phyloP scores from a whole-genome alignment of 2,329 filamentous ascomycete species.

The Aspergillus proliferans region DNA sequence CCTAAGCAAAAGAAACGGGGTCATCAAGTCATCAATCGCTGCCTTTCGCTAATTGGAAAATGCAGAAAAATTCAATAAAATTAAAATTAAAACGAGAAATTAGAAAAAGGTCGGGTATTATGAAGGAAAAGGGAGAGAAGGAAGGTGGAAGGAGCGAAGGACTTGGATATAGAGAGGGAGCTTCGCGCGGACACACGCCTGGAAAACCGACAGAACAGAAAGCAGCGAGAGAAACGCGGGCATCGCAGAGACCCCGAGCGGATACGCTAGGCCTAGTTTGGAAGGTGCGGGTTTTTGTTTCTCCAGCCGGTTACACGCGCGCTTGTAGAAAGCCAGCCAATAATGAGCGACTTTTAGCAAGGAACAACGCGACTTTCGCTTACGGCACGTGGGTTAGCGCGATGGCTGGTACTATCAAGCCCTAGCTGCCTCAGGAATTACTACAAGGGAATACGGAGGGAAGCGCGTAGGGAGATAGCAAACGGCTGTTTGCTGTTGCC shows the following conservation, averaged over 20 bases:
- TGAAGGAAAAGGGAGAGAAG: conserved; percentile 10
- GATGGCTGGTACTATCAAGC: neutral
- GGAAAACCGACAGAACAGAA: conserved; percentile 22
- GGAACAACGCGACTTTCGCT: neutral
- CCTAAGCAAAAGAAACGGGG: conserved; percentile 12
- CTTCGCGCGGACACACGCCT: conserved; percentile 27
- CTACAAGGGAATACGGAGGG: neutral
- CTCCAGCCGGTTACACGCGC: conserved; percentile 21
- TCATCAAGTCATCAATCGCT: conserved; percentile 29
- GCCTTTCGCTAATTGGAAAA: conserved; percentile 3
- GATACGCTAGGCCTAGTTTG: conserved; percentile 26
- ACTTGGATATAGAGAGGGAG: conserved; percentile 11
- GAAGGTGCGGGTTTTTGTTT: conserved; percentile 23
- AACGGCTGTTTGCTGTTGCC: conserved; percentile 5
- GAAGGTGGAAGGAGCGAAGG: conserved; percentile 8
- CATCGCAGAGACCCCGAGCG: conserved; percentile 35
- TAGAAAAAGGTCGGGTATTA: conserved; percentile 5
- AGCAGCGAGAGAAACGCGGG: conserved; percentile 27
- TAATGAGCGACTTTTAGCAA: neutral
- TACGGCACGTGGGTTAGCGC: conserved; percentile 1
- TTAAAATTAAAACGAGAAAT: conserved; percentile 11
- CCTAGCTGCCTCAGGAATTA: neutral
- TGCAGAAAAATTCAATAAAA: conserved; percentile 9
- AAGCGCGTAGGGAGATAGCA: neutral
- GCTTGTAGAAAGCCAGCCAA: neutral